phyloP scores from a whole-genome alignment of 345 rosid species.

The Gossypium herbaceum region DNA sequence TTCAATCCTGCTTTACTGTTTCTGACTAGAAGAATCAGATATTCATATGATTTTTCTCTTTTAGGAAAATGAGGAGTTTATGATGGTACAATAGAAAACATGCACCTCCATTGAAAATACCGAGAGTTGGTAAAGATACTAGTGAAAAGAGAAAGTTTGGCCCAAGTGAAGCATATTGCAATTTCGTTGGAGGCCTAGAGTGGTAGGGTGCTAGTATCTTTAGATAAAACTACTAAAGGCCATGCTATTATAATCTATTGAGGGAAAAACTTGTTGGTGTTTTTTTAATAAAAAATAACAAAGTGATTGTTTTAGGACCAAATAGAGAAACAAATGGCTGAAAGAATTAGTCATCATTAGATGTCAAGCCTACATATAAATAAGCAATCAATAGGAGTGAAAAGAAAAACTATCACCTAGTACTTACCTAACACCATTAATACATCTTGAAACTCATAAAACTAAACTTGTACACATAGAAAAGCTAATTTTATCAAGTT shows the following conservation, averaged over 20 bases:
- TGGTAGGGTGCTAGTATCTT: conserved; percentile 77
- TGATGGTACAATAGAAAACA: conserved; percentile 83
- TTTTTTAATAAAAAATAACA: too few species aligned
- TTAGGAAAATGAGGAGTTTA: conserved; percentile 77
- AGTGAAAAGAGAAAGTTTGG: conserved; percentile 51
- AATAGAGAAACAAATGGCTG: too few species aligned
- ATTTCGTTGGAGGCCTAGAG: conserved; percentile 85
- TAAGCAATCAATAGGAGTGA: too few species aligned
- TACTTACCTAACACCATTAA: too few species aligned
- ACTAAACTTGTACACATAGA: too few species aligned
- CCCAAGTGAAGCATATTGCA: conserved; percentile 77
- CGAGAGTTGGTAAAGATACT: conserved; percentile 79
- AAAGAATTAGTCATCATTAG: too few species aligned
- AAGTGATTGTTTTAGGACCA: too few species aligned
- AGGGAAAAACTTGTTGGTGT: conserved; percentile 56
- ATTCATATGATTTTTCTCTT: conserved; percentile 17
- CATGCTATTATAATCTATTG: conserved; percentile 69
- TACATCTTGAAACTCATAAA: too few species aligned
- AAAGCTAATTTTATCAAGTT: too few species aligned
- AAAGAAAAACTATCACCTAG: too few species aligned
- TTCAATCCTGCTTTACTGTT: conserved; percentile 14
- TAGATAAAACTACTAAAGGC: conserved; percentile 78
- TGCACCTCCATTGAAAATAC: conserved; percentile 90
- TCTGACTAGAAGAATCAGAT: not conserved
- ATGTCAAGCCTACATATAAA: too few species aligned